Percentiles rank a stretch among this genome's conserved stretches.
Evolutionary conservation across 2,329 filamentous ascomycete genomes (phyloP).

Genomic region (Fusarium sp.): DNA sequence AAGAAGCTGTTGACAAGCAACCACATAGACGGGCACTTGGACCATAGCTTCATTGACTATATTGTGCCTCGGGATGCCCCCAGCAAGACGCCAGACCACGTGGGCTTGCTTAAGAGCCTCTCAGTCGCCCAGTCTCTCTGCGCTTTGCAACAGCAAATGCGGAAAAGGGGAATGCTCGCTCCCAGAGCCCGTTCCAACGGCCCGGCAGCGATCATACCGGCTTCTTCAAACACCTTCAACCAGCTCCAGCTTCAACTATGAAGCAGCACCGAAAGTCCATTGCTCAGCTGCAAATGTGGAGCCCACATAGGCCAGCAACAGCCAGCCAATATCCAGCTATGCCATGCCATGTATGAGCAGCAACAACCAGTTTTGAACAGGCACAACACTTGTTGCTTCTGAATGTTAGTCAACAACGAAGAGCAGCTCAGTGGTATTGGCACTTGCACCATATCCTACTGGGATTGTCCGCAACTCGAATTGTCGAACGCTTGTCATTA

Average conservation of each 20-base stretch:
- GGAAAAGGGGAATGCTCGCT: neutral
- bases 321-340: neutral
- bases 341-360: neutral
- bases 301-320: neutral
- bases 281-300: neutral
- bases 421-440: neutral
- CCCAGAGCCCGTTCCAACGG: neutral
- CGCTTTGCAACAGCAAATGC: neutral
- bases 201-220: neutral
- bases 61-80: neutral
- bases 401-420: neutral
- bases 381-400: conserved; percentile 18
- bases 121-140: neutral
- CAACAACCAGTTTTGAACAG: neutral
- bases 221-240: neutral
- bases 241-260: conserved; percentile 1
- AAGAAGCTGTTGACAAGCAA: neutral
- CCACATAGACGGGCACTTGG: neutral
- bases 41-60: neutral
- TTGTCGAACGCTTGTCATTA: neutral
- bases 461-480: neutral
- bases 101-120: neutral
- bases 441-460: no score
- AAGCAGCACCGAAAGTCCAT: neutral
- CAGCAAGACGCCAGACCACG: neutral